Evolutionary conservation across 2,329 filamentous ascomycete species (phyloP).

Genomic region (Calonectria pseudoreteaudii): DNA sequence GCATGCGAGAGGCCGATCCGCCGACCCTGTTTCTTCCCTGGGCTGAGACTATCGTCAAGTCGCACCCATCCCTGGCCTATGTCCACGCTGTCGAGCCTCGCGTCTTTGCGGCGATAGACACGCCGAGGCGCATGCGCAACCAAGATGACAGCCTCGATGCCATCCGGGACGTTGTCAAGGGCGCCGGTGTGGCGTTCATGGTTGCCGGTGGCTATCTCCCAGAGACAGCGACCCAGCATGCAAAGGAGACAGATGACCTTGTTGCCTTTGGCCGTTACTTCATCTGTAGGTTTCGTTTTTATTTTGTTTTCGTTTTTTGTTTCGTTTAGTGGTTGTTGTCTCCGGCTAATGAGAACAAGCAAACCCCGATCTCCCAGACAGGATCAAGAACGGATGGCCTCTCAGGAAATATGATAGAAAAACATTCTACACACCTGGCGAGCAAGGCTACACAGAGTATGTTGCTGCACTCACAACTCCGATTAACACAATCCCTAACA

Average conservation of each 20-base stretch:
- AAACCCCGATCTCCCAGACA: conserved; percentile 39
- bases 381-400: conserved; percentile 40
- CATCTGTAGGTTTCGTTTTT: conserved; percentile 40
- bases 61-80: conserved; percentile 70
- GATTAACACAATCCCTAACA: conserved; percentile 13
- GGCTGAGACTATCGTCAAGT: conserved; percentile 62
- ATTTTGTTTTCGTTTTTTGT: too few species aligned
- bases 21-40: conserved; percentile 61
- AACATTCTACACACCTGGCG: conserved; percentile 34
- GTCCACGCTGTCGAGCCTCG: conserved; percentile 72
- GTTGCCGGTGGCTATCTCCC: conserved; percentile 50
- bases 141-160: conserved; percentile 48
- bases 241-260: conserved; percentile 48
- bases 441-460: conserved; percentile 39
- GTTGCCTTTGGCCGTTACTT: conserved; percentile 50
- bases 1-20: conserved; percentile 73
- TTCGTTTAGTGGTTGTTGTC: background rate
- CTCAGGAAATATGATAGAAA: conserved; percentile 36
- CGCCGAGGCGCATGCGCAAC: conserved; percentile 44
- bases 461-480: background rate
- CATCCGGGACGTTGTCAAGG: conserved; percentile 46
- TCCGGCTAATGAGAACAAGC: conserved; percentile 28
- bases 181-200: conserved; percentile 42
- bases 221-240: conserved; percentile 43
- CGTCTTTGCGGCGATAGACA: conserved; percentile 56